Evolutionary conservation across 2,329 filamentous ascomycete genomes (phyloP).

Genomic region (Diaporthe vaccinii): DNA sequence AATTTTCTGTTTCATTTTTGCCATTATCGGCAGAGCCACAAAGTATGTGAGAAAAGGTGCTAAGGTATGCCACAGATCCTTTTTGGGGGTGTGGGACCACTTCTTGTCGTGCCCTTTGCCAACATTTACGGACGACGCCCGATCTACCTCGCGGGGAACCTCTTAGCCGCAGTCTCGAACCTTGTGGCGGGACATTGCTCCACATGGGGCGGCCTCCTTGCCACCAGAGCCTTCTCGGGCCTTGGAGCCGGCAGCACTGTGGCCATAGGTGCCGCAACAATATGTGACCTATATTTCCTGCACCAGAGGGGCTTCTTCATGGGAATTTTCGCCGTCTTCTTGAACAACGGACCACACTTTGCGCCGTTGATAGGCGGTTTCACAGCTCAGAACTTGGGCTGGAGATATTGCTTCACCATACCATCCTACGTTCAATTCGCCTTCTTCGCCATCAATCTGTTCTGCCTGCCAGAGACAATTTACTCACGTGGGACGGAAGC

Average conservation of each 20-base stretch:
- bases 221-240: conserved; percentile 44
- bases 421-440: conserved; percentile 46
- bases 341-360: conserved; percentile 44
- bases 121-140: conserved; percentile 52
- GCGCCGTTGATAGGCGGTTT: conserved; percentile 47
- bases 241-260: conserved; percentile 41
- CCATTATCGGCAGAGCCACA: no score
- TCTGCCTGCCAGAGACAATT: conserved; percentile 48
- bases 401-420: conserved; percentile 47
- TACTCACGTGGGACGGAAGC: conserved; percentile 41
- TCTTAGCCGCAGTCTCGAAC: conserved; percentile 49
- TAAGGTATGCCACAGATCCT: conserved; percentile 45
- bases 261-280: conserved; percentile 43
- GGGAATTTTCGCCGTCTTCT: conserved; percentile 45
- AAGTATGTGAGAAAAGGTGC: not conserved
- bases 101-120: conserved; percentile 47
- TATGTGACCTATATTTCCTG: conserved; percentile 45
- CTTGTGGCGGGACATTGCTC: conserved; percentile 46
- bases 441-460: conserved; percentile 44
- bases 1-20: not conserved
- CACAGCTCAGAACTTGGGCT: conserved; percentile 47
- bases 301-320: conserved; percentile 47
- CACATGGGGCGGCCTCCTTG: conserved; percentile 43
- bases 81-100: conserved; percentile 50
- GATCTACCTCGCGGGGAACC: conserved; percentile 49